A percentile compares a stretch with the other conserved stretches of the same genome.
Evolutionary conservation across 2,329 filamentous ascomycete species (phyloP).

Genomic region (Beauveria sp.): DNA sequence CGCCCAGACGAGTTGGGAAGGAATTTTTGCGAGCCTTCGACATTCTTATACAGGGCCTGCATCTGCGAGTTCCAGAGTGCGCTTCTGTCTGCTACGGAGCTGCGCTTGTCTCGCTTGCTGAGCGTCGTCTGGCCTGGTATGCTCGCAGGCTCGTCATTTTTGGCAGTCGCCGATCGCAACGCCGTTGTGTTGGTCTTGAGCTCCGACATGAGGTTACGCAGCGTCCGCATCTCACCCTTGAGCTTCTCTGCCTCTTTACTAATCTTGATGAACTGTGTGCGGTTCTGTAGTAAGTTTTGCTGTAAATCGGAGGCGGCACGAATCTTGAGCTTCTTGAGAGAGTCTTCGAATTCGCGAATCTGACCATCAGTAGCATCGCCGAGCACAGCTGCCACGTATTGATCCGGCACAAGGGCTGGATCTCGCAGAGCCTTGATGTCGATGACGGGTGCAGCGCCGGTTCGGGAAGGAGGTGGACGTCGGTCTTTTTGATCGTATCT

Average conservation of each 20-base stretch:
- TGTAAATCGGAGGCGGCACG: constrained; percentile 79
- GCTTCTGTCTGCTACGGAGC: constrained; percentile 69
- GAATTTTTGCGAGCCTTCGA: constrained; percentile 98
- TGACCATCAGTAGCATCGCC: constrained; percentile 83
- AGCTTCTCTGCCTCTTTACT: constrained; percentile 98
- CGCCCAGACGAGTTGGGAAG: constrained; percentile 84
- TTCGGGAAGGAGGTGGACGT: constrained; percentile 47
- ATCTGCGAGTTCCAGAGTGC: constrained; percentile 63
- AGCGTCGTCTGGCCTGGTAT: constrained; percentile 45
- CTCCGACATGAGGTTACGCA: constrained; percentile 87
- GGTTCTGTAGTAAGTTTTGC: constrained; percentile 93
- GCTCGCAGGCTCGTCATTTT: constrained; percentile 38
- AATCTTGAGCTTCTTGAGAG: constrained; percentile 67
- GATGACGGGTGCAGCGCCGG: constrained; percentile 54
- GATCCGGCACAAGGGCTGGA: constrained; percentile 69
- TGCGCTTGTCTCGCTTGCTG: constrained; percentile 73
- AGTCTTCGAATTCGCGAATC: constrained; percentile 72
- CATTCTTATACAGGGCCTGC: constrained; percentile 81
- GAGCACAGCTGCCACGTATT: constrained; percentile 67
- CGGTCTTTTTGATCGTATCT: constrained; percentile 49
- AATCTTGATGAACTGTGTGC: constrained; percentile 98
- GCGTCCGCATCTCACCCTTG: constrained; percentile 88
- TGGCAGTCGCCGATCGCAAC: constrained; percentile 51
- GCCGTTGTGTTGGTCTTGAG: constrained; percentile 71
- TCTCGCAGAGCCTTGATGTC: constrained; percentile 75